phyloP scores from a whole-genome alignment of 2,329 filamentous ascomycete species.

The Lojkania enalia region DNA sequence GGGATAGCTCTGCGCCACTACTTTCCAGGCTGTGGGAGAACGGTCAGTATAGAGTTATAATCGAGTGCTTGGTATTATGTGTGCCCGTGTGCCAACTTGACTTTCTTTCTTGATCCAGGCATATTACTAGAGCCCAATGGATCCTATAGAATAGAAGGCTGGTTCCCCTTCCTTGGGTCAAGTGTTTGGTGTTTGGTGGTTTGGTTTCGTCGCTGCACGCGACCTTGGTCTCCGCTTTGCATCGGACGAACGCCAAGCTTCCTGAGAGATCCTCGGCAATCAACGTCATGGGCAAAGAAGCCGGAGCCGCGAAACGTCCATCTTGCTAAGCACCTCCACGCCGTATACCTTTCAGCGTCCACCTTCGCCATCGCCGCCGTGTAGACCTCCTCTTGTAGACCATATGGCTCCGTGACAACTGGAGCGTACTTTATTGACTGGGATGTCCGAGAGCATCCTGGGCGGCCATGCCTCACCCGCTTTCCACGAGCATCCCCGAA shows the following conservation, averaged over 20 bases:
- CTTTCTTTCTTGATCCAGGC: too few relatives aligned
- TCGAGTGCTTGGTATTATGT: too few relatives aligned
- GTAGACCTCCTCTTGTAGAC: neutral
- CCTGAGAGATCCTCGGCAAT: conserved; percentile 4
- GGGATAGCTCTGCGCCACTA: too few relatives aligned
- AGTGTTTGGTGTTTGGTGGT: neutral
- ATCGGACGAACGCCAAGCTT: neutral
- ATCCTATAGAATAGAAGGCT: too few relatives aligned
- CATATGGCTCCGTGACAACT: neutral
- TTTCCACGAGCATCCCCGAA: conserved; percentile 35
- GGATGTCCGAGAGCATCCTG: conserved; percentile 45
- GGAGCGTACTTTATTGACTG: conserved; percentile 14
- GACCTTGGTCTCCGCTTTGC: neutral
- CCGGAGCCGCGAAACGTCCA: conserved; percentile 2
- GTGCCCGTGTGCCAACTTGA: too few relatives aligned
- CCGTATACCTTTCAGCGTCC: neutral
- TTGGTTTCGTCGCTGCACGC: neutral
- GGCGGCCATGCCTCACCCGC: conserved; percentile 36
- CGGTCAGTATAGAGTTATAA: too few relatives aligned
- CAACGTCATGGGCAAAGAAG: conserved; percentile 8
- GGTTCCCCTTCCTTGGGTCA: too few relatives aligned
- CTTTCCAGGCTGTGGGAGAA: too few relatives aligned
- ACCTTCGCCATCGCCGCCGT: neutral
- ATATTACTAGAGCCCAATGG: too few relatives aligned
- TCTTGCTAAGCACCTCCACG: neutral